Conservation (phyloP, 192 early-diverging fungal species). For the Entomortierella lignicola region DNA sequence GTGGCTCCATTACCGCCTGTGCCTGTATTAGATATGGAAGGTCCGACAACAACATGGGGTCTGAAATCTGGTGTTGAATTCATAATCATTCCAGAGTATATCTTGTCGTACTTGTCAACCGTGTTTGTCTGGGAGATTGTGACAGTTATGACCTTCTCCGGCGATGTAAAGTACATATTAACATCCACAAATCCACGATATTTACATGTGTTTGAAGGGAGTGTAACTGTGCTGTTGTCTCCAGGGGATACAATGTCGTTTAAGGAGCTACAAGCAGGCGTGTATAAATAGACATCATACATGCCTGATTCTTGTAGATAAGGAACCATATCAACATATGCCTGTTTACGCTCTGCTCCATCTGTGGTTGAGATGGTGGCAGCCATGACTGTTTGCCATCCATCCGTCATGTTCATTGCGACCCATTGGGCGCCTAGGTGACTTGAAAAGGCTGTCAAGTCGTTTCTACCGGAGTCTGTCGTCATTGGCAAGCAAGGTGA, state of each 20-base stretch:
- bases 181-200: conserved; percentile 43
- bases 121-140: conserved; percentile 60
- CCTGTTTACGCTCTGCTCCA: conserved; percentile 1
- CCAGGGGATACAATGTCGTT: background rate
- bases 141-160: conserved; percentile 30
- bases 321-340: conserved; percentile 56
- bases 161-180: conserved; percentile 37
- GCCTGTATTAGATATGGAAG: conserved; percentile 21
- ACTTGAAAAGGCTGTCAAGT: conserved; percentile 20
- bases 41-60: conserved; percentile 59
- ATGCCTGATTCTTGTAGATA: conserved; percentile 70
- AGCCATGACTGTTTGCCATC: conserved; percentile 42
- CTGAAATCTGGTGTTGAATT: conserved; percentile 60
- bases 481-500: background rate
- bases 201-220: conserved; percentile 29
- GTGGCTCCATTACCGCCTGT: conserved; percentile 4
- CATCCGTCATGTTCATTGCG: conserved; percentile 18
- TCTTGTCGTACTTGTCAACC: conserved; percentile 52
- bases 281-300: conserved; percentile 65
- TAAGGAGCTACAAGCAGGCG: conserved; percentile 61
- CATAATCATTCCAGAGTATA: conserved; percentile 63
- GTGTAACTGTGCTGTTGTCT: background rate
- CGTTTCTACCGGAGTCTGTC: no score
- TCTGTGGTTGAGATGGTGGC: conserved; percentile 23
- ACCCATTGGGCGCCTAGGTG: conserved; percentile 39